Base-by-base conservation (phyloP, 2,329 filamentous ascomycete genomes). In the Leptographium wingfieldii region DNA sequence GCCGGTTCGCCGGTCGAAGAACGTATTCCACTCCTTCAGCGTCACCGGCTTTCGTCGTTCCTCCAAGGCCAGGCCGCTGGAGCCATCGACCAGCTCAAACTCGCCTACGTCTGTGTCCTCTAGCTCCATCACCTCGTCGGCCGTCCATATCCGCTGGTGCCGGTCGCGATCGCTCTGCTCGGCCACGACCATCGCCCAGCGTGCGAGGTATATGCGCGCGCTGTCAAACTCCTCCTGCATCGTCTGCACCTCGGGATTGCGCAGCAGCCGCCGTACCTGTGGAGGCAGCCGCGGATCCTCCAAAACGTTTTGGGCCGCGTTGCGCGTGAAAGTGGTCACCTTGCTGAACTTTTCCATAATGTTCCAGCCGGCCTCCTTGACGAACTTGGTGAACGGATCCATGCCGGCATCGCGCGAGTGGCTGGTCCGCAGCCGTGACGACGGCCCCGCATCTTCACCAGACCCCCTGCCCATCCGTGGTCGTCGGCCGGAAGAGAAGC, bases 161-260 rank as follows among this genome's bases (percentile, higher is more conserved):
- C 87, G 79, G 67, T 99, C 94, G 48, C 85, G 80, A 69, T 99
- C 94, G 67, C 92, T 92, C 74, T 99, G 94, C 71, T 99, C 95
- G 0, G 94, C 92, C 64, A 99, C 96, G 9, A 91, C 91, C 94
- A 99, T 97, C 2, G 94, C 94, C 94, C 94, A 99, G 64, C 94
- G 81, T 27, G 94, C 94, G 48, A 99, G 79, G 69, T 99, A 99
- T 62, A 99, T 80, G 64, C 94, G 83, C 4, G 95, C 94, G 67
- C 91, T 96, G 75, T 99, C 95, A 67, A 96, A 99, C 69, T 99
- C 95, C 62, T 97, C 92, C 69, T 96, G 92, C 27, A 99, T 72
- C 0, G 89, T 96, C 74, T 96, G 92, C 0, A 99, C 91, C 68
- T 99, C 92, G 0, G 92, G 92, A 65, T 95, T 96, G 69, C 84